Percentiles rank a stretch among this genome's conserved stretches.
Conservation (phyloP, 2,329 filamentous ascomycete species). For the Colletotrichum horii region DNA sequence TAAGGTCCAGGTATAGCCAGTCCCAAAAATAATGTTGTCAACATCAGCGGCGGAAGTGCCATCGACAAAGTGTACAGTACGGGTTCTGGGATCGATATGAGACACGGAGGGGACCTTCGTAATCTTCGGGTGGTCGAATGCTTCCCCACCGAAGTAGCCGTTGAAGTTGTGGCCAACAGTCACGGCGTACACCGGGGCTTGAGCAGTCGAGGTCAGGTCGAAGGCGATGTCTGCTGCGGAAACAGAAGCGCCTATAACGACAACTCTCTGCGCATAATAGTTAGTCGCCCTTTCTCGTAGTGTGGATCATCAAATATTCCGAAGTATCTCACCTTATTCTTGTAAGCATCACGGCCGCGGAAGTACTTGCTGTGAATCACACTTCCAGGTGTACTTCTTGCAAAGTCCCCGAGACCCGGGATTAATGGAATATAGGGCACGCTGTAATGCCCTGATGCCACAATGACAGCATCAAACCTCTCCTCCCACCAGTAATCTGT, state of each 20-base stretch:
- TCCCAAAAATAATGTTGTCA: slow-evolving; percentile 71
- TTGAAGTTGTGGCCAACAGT: slow-evolving; percentile 53
- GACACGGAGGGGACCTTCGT: slow-evolving; percentile 51
- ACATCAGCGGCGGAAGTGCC: slow-evolving; percentile 56
- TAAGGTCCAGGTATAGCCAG: slow-evolving; percentile 68
- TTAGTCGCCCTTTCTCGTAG: accelerated
- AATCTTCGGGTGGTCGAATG: slow-evolving; percentile 62
- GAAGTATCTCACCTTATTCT: slow-evolving; percentile 43
- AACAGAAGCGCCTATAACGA: slow-evolving; percentile 68
- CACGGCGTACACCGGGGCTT: slow-evolving; percentile 57
- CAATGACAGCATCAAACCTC: slow-evolving; percentile 64
- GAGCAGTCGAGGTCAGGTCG: slow-evolving; percentile 50
- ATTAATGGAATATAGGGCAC: slow-evolving; percentile 61
- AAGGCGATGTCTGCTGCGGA: slow-evolving; percentile 67
- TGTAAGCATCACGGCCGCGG: slow-evolving; percentile 48
- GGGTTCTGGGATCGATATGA: slow-evolving; percentile 38
- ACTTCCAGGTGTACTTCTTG: slow-evolving; percentile 48
- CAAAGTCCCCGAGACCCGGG: slow-evolving; percentile 52
- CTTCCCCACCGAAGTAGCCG: slow-evolving; percentile 62
- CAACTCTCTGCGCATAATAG: slow-evolving; percentile 48
- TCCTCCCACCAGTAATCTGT: slow-evolving; percentile 68
- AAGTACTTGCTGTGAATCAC: slow-evolving; percentile 62
- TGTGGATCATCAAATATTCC: accelerated
- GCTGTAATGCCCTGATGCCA: slow-evolving; percentile 65
- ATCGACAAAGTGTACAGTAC: slow-evolving; percentile 62